Conservation (phyloP, 1,284 basidiomycete genomes). For the Ustilago curta region DNA sequence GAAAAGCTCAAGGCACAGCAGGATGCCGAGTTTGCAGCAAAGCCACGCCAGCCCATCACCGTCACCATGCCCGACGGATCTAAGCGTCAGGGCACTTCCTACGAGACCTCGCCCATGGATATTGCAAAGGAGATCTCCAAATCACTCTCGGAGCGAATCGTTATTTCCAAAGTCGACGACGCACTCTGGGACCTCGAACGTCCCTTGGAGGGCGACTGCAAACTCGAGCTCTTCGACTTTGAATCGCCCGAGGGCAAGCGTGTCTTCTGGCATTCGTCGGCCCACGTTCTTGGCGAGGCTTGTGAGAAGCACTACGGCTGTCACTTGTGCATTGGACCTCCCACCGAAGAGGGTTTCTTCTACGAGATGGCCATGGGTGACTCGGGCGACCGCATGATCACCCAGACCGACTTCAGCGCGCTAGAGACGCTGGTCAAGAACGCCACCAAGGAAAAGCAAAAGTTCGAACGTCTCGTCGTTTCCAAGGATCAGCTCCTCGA, state of each 20-base stretch:
- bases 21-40: slow-evolving; percentile 83
- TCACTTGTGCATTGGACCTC: slow-evolving; percentile 96
- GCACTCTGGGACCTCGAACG: slow-evolving; percentile 94
- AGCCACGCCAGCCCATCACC: slow-evolving; percentile 84
- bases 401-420: slow-evolving; percentile 81
- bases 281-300: slow-evolving; percentile 98
- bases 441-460: slow-evolving; percentile 95
- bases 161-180: slow-evolving; percentile 95
- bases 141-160: slow-evolving; percentile 86
- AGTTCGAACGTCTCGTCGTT: slow-evolving; percentile 92
- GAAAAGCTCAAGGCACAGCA: slow-evolving; percentile 89
- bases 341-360: slow-evolving; percentile 98
- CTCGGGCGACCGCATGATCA: slow-evolving; percentile 61
- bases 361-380: slow-evolving; percentile 85
- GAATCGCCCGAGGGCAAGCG: slow-evolving; percentile 86
- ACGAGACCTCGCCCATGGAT: slow-evolving; percentile 96
- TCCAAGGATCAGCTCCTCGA: slow-evolving; percentile 93
- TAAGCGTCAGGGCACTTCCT: slow-evolving; percentile 83
- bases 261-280: slow-evolving; percentile 99
- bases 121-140: slow-evolving; percentile 89
- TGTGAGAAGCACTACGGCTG: slow-evolving; percentile 97
- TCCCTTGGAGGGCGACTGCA: slow-evolving; percentile 85
- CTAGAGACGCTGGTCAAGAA: slow-evolving; percentile 89
- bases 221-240: slow-evolving; percentile 90
- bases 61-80: slow-evolving; percentile 91